Percentiles rank a stretch among this genome's conserved stretches.
These are phyloP conservation scores for Curvularia hawaiiensis DNA, from an alignment of 2,329 filamentous ascomycete genomes.

Conservation along the genomic window DNA sequence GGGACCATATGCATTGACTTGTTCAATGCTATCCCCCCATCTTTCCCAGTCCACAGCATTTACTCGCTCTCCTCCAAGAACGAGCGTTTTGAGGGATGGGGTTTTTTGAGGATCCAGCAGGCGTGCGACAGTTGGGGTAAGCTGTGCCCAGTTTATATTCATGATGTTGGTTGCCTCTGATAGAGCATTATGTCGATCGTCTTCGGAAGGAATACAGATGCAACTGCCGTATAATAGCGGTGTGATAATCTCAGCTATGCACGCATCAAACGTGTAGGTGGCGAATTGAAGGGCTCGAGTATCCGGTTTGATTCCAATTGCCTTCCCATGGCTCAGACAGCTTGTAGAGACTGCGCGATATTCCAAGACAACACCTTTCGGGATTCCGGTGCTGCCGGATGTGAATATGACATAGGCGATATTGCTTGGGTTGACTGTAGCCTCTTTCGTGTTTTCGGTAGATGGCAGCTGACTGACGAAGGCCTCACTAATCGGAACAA, in stretches of 20 bases:
- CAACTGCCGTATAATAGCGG: constrained; percentile 62
- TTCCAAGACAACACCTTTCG: constrained; percentile 64
- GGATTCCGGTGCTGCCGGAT: constrained; percentile 47
- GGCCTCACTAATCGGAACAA: neutral
- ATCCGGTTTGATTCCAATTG: neutral
- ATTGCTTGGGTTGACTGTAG: neutral
- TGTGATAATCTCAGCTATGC: constrained; percentile 60
- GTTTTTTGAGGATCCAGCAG: neutral
- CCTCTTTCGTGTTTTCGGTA: too few relatives aligned
- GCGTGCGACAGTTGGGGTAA: neutral
- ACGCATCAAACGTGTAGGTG: constrained; percentile 50
- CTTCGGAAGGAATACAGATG: constrained; percentile 24
- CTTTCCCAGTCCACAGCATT: neutral
- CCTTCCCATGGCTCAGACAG: neutral
- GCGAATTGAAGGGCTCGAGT: constrained; percentile 13
- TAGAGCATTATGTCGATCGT: neutral
- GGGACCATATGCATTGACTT: constrained; percentile 8
- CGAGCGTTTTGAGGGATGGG: neutral
- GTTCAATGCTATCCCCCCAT: neutral
- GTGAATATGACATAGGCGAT: constrained; percentile 61
- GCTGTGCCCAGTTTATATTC: neutral
- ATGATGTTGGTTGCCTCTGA: neutral
- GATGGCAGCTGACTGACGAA: neutral
- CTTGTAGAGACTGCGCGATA: constrained; percentile 56
- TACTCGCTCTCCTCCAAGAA: constrained; percentile 9